phyloP scores from a whole-genome alignment of 148 eudicot genomes.

The Rheum nobile region DNA sequence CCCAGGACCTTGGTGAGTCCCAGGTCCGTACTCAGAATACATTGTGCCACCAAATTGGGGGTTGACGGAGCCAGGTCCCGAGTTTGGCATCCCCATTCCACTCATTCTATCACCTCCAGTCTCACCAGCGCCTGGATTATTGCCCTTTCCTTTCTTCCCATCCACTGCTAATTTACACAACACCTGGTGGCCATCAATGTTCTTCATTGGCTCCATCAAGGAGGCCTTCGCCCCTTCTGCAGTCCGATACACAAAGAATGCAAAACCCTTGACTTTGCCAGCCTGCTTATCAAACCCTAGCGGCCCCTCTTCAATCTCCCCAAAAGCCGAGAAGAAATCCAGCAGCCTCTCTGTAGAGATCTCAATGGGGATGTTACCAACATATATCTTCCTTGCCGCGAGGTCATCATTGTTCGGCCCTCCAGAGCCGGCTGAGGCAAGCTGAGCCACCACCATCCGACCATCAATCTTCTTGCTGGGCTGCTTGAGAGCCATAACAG shows the following conservation, averaged over 20 bases:
- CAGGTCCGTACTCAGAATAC: conserved; percentile 27
- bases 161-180: conserved; percentile 79
- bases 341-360: conserved; percentile 60
- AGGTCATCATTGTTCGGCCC: conserved; percentile 36
- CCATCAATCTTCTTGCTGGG: conserved; percentile 87
- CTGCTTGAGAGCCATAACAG: conserved; percentile 50
- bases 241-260: conserved; percentile 73
- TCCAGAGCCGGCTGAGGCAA: conserved; percentile 41
- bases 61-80: conserved; percentile 11
- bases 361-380: conserved; percentile 81
- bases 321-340: conserved; percentile 47
- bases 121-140: conserved; percentile 13
- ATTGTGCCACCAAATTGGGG: conserved; percentile 23
- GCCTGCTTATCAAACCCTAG: conserved; percentile 77
- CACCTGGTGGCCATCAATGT: conserved; percentile 67
- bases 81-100: conserved; percentile 9
- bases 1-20: conserved; percentile 16
- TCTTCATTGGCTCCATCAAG: conserved; percentile 61
- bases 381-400: conserved; percentile 72
- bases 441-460: conserved; percentile 66
- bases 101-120: conserved; percentile 12
- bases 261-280: conserved; percentile 75
- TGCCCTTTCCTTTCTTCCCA: conserved; percentile 65
- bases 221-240: conserved; percentile 77
- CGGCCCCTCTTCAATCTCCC: conserved; percentile 95